Evolutionary conservation across 106 monocot genomes (phyloP).

Genomic region (Allium sativum): DNA sequence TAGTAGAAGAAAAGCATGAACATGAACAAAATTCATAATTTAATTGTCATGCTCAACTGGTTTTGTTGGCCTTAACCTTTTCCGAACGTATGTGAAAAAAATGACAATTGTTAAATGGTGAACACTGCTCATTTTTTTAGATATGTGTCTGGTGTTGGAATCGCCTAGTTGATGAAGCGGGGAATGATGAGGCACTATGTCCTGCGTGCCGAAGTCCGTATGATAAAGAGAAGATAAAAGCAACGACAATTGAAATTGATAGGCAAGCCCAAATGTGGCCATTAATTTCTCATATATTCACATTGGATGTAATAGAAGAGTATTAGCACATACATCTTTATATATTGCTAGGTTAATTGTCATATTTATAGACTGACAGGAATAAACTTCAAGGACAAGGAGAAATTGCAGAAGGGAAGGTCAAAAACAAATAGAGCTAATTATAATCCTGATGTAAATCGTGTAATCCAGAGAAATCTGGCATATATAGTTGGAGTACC

Average conservation of each 20-base stretch:
- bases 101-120: too few species aligned
- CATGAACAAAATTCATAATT: too few species aligned
- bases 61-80: too few species aligned
- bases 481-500: constrained; percentile 36
- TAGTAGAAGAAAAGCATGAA: too few species aligned
- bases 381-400: constrained; percentile 19
- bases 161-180: constrained; percentile 27
- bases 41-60: too few species aligned
- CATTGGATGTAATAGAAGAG: neutral
- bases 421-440: constrained; percentile 1
- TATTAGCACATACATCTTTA: neutral
- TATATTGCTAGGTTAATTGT: neutral
- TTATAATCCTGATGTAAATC: constrained; percentile 8
- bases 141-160: constrained; percentile 64
- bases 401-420: constrained; percentile 22
- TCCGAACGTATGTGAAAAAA: too few species aligned
- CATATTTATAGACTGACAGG: constrained; percentile 12
- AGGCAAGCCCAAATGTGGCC: constrained; percentile 14
- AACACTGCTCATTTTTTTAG: constrained; percentile 6
- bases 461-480: constrained; percentile 32
- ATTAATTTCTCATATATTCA: neutral
- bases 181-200: constrained; percentile 25
- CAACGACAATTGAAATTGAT: constrained; percentile 19
- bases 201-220: constrained; percentile 41
- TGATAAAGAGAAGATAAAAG: constrained; percentile 36